Conservation (phyloP, 2,329 filamentous ascomycete genomes). For the Ascochyta pisi region DNA sequence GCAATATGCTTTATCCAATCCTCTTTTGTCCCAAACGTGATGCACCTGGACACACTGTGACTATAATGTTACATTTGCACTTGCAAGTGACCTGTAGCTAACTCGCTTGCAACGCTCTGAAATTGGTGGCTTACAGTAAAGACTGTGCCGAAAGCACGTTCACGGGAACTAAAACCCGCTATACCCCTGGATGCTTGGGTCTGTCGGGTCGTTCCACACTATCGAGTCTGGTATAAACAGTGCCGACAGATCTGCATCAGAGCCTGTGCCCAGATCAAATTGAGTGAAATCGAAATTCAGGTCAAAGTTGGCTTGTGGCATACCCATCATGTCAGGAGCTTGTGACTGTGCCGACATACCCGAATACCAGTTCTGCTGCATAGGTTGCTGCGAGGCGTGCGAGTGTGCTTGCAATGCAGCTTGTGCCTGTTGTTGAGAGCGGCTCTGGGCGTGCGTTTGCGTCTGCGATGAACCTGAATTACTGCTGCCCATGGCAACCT, state of each 20-base stretch:
- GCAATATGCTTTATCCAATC: not conserved
- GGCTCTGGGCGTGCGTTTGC: conserved; percentile 14
- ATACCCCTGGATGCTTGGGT: conserved; percentile 25
- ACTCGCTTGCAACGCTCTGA: conserved; percentile 4
- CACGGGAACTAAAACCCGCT: conserved; percentile 8
- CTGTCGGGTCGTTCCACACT: conserved; percentile 38
- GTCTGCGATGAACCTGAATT: conserved; percentile 21
- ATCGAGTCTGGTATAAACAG: conserved; percentile 47
- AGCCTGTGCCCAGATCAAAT: conserved; percentile 46
- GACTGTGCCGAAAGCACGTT: not conserved
- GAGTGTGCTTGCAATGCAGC: conserved; percentile 35
- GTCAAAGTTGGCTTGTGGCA: conserved; percentile 40
- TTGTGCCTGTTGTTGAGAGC: conserved; percentile 33
- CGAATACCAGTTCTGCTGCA: conserved; percentile 41
- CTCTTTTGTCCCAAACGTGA: not conserved
- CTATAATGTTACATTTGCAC: conserved; percentile 5
- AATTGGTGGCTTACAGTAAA: not conserved
- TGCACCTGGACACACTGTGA: not conserved
- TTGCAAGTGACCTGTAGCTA: not conserved
- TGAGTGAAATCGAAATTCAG: conserved; percentile 47
- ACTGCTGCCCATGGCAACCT: conserved; percentile 50
- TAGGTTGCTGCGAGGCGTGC: conserved; percentile 26
- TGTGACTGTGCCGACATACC: conserved; percentile 26
- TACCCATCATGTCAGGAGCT: conserved; percentile 33
- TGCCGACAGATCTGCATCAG: conserved; percentile 46